A percentile compares a stretch with the other conserved stretches of the same genome.
phyloP scores from a whole-genome alignment of 2,329 filamentous ascomycete genomes.

The Rhynchosporium agropyri region DNA sequence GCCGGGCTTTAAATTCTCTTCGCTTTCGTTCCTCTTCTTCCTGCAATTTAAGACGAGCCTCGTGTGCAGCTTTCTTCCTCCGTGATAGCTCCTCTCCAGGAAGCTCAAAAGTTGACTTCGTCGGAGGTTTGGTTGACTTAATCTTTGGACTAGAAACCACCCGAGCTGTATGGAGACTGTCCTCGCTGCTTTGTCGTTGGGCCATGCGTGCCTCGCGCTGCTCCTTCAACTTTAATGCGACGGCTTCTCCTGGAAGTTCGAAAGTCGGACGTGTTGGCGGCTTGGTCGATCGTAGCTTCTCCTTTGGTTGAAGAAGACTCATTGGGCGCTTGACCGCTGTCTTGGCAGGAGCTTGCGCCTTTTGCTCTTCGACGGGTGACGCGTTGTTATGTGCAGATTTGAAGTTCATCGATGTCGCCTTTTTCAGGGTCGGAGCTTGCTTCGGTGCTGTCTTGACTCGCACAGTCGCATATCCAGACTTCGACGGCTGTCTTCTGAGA shows the following conservation, averaged over 20 bases:
- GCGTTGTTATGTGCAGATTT: constrained; percentile 20
- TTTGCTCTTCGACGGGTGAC: constrained; percentile 34
- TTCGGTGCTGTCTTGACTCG: constrained; percentile 45
- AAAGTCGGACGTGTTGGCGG: constrained; percentile 58
- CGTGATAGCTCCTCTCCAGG: constrained; percentile 60
- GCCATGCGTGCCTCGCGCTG: constrained; percentile 59
- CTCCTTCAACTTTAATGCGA: constrained; percentile 60
- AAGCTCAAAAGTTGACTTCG: constrained; percentile 61
- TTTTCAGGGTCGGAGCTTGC: constrained; percentile 32
- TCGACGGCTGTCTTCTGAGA: constrained; percentile 33
- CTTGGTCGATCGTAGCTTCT: constrained; percentile 55
- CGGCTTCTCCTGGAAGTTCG: constrained; percentile 64
- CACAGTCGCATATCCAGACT: constrained; percentile 46
- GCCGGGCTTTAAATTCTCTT: constrained; percentile 66
- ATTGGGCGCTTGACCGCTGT: constrained; percentile 44
- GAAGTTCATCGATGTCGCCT: constrained; percentile 38
- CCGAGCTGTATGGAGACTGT: constrained; percentile 44
- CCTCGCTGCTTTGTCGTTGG: constrained; percentile 43
- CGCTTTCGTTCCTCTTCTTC: constrained; percentile 62
- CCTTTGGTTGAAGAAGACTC: constrained; percentile 48
- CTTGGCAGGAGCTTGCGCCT: constrained; percentile 33
- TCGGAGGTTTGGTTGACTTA: constrained; percentile 55
- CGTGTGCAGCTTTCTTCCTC: constrained; percentile 55
- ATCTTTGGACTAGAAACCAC: constrained; percentile 47
- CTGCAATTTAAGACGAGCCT: constrained; percentile 57